A percentile compares a stretch with the other conserved stretches of the same genome.
Evolutionary conservation across 257 asterid species (phyloP).

Genomic region (Solanum chilense): DNA sequence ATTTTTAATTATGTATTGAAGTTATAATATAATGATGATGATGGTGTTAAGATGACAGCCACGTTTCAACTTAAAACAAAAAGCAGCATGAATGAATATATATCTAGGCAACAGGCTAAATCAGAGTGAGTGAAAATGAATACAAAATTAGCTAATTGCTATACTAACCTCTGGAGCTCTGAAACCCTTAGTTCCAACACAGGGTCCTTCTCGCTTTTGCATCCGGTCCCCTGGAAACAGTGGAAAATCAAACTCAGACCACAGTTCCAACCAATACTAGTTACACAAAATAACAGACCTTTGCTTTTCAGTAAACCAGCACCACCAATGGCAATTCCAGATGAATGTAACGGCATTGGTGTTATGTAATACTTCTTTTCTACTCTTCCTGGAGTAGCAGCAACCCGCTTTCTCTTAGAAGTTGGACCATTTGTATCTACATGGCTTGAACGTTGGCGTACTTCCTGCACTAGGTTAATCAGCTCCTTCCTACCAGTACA

Average conservation of each 20-base stretch:
- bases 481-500: slow-evolving; percentile 58
- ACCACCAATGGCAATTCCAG: slow-evolving; percentile 59
- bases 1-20: neutral
- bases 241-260: neutral
- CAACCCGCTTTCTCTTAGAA: slow-evolving; percentile 76
- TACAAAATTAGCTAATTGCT: neutral
- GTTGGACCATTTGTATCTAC: slow-evolving; percentile 31
- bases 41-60: neutral
- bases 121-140: neutral
- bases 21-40: no score
- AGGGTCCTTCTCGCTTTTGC: slow-evolving; percentile 69
- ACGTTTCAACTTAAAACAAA: neutral
- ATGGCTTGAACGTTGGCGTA: slow-evolving; percentile 38
- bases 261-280: neutral
- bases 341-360: slow-evolving; percentile 85
- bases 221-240: slow-evolving; percentile 45
- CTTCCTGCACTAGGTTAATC: slow-evolving; percentile 60
- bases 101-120: neutral
- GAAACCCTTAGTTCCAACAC: slow-evolving; percentile 92
- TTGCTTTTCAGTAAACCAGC: slow-evolving; percentile 52
- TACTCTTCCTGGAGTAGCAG: slow-evolving; percentile 53
- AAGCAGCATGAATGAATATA: neutral
- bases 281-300: slow-evolving; percentile 21
- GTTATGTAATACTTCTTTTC: slow-evolving; percentile 42
- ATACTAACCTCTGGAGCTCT: slow-evolving; percentile 89